Base-by-base conservation (phyloP, 176 grass and related monocot genomes). In the Oryza meridionalis region DNA sequence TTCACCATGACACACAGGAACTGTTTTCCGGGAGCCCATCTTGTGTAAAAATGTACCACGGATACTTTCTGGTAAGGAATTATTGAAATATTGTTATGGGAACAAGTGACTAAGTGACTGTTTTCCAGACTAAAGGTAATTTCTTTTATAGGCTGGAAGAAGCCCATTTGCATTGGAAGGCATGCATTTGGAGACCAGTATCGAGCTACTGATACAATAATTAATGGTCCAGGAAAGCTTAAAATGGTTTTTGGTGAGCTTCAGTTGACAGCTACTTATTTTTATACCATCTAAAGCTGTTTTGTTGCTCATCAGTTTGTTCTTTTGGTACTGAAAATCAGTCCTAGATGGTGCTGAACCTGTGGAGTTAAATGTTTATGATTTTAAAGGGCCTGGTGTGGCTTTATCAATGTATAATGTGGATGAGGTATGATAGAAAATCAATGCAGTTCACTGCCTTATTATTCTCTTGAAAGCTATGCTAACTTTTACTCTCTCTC, bases 121-220 rank as follows among this genome's bases (percentile, higher is more conserved):
- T 64, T 83, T 83, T 32, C 17, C 15, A 15, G 3, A 65, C 74
- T 80, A 65, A 70, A 65, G 51, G 58, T 9, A 14, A 8, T 47
- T 38, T 49, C 10, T 82, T 55, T 66, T 77, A 40, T 79, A 99
- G 96, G 88, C 70, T 99, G 96, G 96, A 96, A 92, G 84, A 94
- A 96, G 67, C 93, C 96, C 24, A 99, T 99, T 84, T 99, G 93
- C 88, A 95, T 99, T 22, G 96, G 96, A 71, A 99, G 96, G 64
- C 93, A 99, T 76, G 96, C 96, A 26, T 99, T 94, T 89, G 96
- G 96, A 79, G 96, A 99, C 76, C 93, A 99, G 78, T 99, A 99
- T 86, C 85, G 89, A 81, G 93, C 96, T n/a, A 94, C 93, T 8
- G 96, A 99, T 87, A 88, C 76, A 40, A 84, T 94, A 81, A 82